Evolutionary conservation across 495 filamentous ascomycete genomes (phyloP).

Genomic region (Sphaerosporella brunnea): DNA sequence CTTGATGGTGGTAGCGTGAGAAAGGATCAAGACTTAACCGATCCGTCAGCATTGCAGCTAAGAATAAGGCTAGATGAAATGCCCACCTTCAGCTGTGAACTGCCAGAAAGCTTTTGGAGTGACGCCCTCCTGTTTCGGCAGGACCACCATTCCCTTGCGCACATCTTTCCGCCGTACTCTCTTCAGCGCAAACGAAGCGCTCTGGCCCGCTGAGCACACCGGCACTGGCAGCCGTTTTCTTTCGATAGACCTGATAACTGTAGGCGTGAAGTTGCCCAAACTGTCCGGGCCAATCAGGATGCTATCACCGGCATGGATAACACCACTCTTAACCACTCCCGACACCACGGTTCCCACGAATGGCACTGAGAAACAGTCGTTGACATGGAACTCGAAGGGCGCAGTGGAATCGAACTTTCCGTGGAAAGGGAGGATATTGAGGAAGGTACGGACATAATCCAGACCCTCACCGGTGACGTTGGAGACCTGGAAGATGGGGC

Average conservation of each 20-base stretch:
- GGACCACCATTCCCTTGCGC: slow-evolving; percentile 93
- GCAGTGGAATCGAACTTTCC: slow-evolving; percentile 79
- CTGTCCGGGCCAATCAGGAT: slow-evolving; percentile 84
- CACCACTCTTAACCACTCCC: slow-evolving; percentile 73
- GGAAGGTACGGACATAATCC: slow-evolving; percentile 61
- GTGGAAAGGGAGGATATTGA: slow-evolving; percentile 90
- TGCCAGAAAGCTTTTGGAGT: slow-evolving; percentile 72
- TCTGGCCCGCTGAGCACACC: slow-evolving; percentile 78
- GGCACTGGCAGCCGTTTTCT: slow-evolving; percentile 85
- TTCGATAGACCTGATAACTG: slow-evolving; percentile 82
- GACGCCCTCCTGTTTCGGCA: slow-evolving; percentile 54
- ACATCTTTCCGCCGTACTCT: slow-evolving; percentile 80
- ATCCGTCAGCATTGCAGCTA: too few species aligned
- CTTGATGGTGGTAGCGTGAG: slow-evolving; percentile 96
- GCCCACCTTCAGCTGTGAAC: slow-evolving; percentile 88
- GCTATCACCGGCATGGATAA: slow-evolving; percentile 77
- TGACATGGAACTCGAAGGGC: slow-evolving; percentile 88
- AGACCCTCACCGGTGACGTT: slow-evolving; percentile 88
- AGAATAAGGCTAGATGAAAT: too few species aligned
- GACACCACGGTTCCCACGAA: slow-evolving; percentile 94
- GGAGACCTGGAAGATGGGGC: slow-evolving; percentile 93
- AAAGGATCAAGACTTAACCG: slow-evolving; percentile 72
- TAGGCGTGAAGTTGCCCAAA: slow-evolving; percentile 78
- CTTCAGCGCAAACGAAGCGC: slow-evolving; percentile 77
- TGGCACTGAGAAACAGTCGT: slow-evolving; percentile 97